A percentile compares a stretch with the other conserved stretches of the same genome.
Conservation (phyloP, 345 rosid species). For the Noccaea caerulescens region DNA sequence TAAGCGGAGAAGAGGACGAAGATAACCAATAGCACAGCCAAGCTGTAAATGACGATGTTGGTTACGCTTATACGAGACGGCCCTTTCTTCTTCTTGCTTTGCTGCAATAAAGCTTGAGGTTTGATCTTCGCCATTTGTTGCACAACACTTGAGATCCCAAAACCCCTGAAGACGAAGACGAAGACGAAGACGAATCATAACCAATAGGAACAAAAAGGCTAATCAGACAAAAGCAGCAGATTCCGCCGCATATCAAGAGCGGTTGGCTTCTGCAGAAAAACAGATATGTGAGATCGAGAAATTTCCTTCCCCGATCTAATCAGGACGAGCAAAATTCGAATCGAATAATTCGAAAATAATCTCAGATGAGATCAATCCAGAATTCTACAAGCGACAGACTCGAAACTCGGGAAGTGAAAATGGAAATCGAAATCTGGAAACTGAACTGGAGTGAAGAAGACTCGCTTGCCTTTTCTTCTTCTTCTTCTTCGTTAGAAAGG, state of each 20-base stretch:
- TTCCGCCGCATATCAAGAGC: not conserved
- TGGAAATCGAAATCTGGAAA: constrained; percentile 1
- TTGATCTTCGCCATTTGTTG: constrained; percentile 73
- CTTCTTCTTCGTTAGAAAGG: constrained; percentile 5
- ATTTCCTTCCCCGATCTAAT: constrained; percentile 11
- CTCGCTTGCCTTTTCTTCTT: constrained; percentile 14
- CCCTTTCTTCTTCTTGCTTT: constrained; percentile 81
- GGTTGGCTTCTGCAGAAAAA: not conserved
- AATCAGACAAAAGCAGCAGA: constrained; percentile 3
- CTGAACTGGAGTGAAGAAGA: not conserved
- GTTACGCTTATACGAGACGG: constrained; percentile 61
- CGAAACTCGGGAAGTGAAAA: not conserved
- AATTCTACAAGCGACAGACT: not conserved
- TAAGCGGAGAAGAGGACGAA: constrained; percentile 65
- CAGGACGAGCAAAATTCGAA: not conserved
- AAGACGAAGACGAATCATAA: not conserved
- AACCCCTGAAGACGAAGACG: not conserved
- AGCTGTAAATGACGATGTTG: constrained; percentile 50
- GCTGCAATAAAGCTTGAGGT: constrained; percentile 71
- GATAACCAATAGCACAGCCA: constrained; percentile 51
- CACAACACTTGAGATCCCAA: constrained; percentile 38
- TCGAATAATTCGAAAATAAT: not conserved
- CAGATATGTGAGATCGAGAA: constrained; percentile 21
- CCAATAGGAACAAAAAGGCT: not conserved
- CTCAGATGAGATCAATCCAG: not conserved